These are phyloP conservation scores for Centella asiatica DNA, from an alignment of 129 eudicot species.

Conservation along the genomic window DNA sequence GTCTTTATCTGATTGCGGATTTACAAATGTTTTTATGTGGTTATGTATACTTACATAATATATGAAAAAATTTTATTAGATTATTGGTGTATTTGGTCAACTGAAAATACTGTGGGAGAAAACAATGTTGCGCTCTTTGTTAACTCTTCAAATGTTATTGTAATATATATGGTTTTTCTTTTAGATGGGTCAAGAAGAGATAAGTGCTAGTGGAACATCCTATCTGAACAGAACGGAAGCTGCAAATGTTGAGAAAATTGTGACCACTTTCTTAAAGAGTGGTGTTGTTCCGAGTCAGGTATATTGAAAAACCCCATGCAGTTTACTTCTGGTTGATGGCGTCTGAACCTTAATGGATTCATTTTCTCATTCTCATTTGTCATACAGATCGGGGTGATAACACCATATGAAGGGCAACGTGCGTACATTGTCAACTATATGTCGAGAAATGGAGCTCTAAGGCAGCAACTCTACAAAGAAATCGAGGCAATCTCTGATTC, in stretches of 20 bases:
- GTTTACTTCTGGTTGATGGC: background rate
- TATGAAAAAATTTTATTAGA: too few relatives aligned
- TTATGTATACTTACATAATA: too few relatives aligned
- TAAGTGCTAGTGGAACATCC: conserved; percentile 94
- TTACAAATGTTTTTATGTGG: too few relatives aligned
- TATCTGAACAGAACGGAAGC: conserved; percentile 93
- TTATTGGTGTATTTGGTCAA: background rate
- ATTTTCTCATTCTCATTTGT: background rate
- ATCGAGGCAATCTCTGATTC: conserved; percentile 52
- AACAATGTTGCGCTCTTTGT: background rate
- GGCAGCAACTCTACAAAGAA: conserved; percentile 96
- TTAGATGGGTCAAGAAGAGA: conserved; percentile 99
- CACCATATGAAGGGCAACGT: conserved; percentile 95
- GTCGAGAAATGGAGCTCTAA: conserved; percentile 88
- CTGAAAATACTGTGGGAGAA: background rate
- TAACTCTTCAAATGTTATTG: background rate
- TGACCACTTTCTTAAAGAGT: conserved; percentile 81
- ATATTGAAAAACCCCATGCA: background rate
- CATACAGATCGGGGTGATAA: conserved; percentile 84
- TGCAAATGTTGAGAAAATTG: conserved; percentile 90
- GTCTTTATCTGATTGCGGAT: too few relatives aligned
- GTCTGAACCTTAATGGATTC: background rate
- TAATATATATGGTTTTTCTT: conserved; percentile 1
- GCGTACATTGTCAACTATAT: conserved; percentile 92
- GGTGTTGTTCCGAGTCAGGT: conserved; percentile 98